Percentiles rank a stretch among this genome's conserved stretches.
Conservation (phyloP, 106 monocot genomes). For the Allium cepa region DNA sequence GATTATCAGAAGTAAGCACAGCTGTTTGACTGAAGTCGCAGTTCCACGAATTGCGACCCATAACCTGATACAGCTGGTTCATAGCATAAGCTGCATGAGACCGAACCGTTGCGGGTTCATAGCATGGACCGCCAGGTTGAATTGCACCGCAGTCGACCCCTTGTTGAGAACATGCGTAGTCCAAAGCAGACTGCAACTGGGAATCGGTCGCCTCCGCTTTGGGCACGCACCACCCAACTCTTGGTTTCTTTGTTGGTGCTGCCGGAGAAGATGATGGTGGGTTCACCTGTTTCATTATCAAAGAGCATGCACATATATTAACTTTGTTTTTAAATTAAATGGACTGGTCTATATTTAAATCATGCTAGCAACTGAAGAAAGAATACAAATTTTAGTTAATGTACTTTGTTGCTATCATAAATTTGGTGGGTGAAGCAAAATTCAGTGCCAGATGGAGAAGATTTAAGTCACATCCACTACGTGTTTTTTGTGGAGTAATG, state of each 20-base stretch:
- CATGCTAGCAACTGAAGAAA: background rate
- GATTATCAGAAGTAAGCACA: conserved; percentile 38
- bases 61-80: conserved; percentile 51
- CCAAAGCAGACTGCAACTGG: conserved; percentile 52
- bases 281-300: background rate
- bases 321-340: background rate
- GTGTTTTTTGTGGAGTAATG: too few species aligned
- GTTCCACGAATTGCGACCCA: conserved; percentile 34
- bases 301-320: too few species aligned
- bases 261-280: conserved; percentile 3
- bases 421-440: too few species aligned
- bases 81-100: conserved; percentile 61
- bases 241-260: background rate
- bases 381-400: too few species aligned
- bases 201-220: conserved; percentile 28
- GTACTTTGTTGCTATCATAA: too few species aligned
- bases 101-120: conserved; percentile 43
- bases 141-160: conserved; percentile 57
- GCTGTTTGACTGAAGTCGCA: conserved; percentile 61
- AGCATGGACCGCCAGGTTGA: conserved; percentile 55
- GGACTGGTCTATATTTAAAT: background rate
- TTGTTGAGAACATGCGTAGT: conserved; percentile 48
- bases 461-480: too few species aligned
- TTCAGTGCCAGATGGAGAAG: too few species aligned
- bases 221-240: conserved; percentile 46